phyloP scores from a whole-genome alignment of 805 yeast species.

The Wickerhamiella hasegawae region DNA sequence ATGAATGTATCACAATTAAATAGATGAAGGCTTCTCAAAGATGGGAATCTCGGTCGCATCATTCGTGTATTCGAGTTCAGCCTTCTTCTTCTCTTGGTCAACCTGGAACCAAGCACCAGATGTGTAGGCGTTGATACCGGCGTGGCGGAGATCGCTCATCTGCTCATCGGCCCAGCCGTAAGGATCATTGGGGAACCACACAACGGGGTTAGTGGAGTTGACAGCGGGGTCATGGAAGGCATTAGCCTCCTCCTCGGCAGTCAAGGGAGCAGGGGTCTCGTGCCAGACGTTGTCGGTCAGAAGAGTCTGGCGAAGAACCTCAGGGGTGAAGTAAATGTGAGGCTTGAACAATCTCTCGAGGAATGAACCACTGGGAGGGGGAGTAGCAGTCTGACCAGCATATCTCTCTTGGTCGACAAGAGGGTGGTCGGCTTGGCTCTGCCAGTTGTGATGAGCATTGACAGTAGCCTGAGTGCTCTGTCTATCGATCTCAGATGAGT shows the following conservation, averaged over 20 bases:
- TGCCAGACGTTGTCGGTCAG: slow-evolving; percentile 18
- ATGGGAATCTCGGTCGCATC: slow-evolving; percentile 10
- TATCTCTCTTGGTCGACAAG: slow-evolving; percentile 12
- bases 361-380: background rate
- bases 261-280: slow-evolving; percentile 14
- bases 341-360: slow-evolving; percentile 39
- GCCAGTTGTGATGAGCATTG: too few species aligned
- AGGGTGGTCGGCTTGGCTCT: too few species aligned
- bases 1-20: too few species aligned
- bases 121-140: slow-evolving; percentile 48
- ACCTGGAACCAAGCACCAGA: slow-evolving; percentile 43
- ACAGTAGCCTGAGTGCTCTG: slow-evolving; percentile 8
- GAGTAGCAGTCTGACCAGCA: background rate
- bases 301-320: slow-evolving; percentile 14
- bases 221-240: slow-evolving; percentile 73
- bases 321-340: slow-evolving; percentile 32
- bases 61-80: slow-evolving; percentile 9
- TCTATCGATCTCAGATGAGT: background rate
- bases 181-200: slow-evolving; percentile 88
- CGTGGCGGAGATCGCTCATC: slow-evolving; percentile 35
- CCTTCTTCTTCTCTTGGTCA: slow-evolving; percentile 14
- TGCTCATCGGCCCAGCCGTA: slow-evolving; percentile 59
- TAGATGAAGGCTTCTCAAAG: too few species aligned
- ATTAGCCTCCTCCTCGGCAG: slow-evolving; percentile 32
- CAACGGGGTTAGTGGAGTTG: slow-evolving; percentile 47